A percentile compares a stretch with the other conserved stretches of the same genome.
phyloP scores from a whole-genome alignment of 2,329 filamentous ascomycete species.

The Penicillium sclerotiorum region DNA sequence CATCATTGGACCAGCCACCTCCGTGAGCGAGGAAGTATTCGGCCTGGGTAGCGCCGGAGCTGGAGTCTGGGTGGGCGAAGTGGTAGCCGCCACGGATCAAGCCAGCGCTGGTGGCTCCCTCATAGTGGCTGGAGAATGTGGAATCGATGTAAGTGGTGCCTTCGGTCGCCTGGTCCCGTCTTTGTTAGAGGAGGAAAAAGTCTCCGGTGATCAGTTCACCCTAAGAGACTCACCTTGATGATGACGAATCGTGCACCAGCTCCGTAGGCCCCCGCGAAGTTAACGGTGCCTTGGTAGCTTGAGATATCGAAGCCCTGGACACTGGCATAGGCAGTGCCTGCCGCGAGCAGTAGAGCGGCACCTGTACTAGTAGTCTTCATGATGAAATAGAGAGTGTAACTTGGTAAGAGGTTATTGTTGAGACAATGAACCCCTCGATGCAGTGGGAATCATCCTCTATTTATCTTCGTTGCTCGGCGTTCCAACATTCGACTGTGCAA shows the following conservation, averaged over 20 bases:
- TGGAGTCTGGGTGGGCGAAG: conserved; percentile 53
- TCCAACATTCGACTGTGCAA: no score
- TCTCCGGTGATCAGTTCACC: no score
- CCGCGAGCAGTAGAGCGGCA: conserved; percentile 21
- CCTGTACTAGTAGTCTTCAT: background rate
- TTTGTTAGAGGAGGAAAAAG: no score
- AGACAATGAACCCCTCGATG: no score
- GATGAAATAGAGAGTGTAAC: no score
- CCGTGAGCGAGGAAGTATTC: conserved; percentile 57
- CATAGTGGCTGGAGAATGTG: conserved; percentile 55
- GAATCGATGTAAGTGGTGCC: conserved; percentile 52
- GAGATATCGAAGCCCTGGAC: conserved; percentile 40
- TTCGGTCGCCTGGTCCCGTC: conserved; percentile 54
- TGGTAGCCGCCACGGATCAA: conserved; percentile 61
- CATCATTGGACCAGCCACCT: conserved; percentile 58
- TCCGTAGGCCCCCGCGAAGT: conserved; percentile 31
- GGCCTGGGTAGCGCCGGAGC: conserved; percentile 53
- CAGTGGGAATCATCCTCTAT: no score
- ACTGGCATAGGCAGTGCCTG: conserved; percentile 20
- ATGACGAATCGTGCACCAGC: conserved; percentile 37
- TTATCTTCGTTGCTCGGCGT: no score
- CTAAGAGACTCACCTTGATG: conserved; percentile 34
- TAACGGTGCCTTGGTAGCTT: conserved; percentile 30
- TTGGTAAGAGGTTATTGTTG: no score
- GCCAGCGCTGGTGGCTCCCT: conserved; percentile 52